Evolutionary conservation across 2,329 filamentous ascomycete species (phyloP), one percentile per base, ranked within the genome.

Genomic region (Epichloe hybrida): DNA sequence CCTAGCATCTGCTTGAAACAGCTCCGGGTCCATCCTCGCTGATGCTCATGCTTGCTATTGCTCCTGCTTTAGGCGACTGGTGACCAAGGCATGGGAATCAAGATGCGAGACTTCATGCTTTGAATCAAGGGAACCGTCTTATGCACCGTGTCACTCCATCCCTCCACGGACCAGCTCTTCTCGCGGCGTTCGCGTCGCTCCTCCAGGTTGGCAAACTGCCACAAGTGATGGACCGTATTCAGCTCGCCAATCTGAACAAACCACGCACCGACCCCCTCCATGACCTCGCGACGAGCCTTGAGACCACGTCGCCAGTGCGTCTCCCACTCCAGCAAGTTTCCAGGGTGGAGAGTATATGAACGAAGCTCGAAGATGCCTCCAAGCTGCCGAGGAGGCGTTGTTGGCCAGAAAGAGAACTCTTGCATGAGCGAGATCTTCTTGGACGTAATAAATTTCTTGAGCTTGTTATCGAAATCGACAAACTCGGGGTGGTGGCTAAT

Each of bases 401-500:
- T 98, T 1, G 93, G 93, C 93, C 93, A 98, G 77, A 98, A 98
- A 37, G 90, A 95, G 71, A 98, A 98, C 69, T 98, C 93, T 68
- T 98, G 93, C 93, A 98, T 98, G 48, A 98, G 77, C 0, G 90
- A 96, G 4, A 84, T 86, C 58, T 83, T 81, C 74, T 95, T 97
- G 56, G 80, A 80, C 53, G 76, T 82, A 64, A 98, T 91, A 54
- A 97, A 74, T n/a, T 73, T 76, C 69, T 89, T 90, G 49, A 98
- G 83, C 70, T 91, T 86, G 55, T 72, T 73, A 65, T 95, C 88
- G 64, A 96, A 96, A 9, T 79, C 84, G 58, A 82, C 72, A 66
- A 88, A 97, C 17, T 89, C 88, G 55, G 88, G 86, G 61, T 95
- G 88, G 59, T 77, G 72, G 54, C 87, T 81, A 58, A 97, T 95